Evolutionary conservation across 1,139 yeast genomes (phyloP).

Genomic region (Hansenula sp.): DNA sequence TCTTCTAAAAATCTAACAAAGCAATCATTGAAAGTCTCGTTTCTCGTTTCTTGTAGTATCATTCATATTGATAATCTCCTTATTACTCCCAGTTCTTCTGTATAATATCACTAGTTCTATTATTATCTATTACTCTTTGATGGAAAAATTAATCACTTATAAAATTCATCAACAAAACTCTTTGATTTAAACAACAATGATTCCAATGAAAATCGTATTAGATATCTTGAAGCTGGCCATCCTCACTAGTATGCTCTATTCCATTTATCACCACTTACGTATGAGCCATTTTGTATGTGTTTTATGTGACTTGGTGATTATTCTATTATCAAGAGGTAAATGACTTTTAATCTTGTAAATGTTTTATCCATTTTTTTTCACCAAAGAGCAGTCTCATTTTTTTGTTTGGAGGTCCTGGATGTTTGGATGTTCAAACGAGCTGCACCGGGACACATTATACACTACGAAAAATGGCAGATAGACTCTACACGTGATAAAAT

Average conservation of each 20-base stretch:
- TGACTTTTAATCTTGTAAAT: not conserved
- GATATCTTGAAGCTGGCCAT: too few species aligned
- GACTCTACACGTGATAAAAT: not conserved
- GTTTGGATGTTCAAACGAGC: not conserved
- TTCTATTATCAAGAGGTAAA: not conserved
- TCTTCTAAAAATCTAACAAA: too few species aligned
- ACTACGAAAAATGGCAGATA: too few species aligned
- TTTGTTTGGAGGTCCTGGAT: not conserved
- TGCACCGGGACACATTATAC: too few species aligned
- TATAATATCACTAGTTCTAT: not conserved
- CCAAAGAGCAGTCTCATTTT: not conserved
- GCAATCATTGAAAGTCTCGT: not conserved
- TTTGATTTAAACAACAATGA: too few species aligned
- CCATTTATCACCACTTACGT: slow-evolving; percentile 8
- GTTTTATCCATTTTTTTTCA: slow-evolving; percentile 1
- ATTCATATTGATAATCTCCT: not conserved
- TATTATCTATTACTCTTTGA: too few species aligned
- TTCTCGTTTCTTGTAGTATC: too few species aligned
- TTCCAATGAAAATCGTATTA: too few species aligned
- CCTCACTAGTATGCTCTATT: too few species aligned
- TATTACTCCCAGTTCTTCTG: too few species aligned
- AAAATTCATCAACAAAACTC: too few species aligned
- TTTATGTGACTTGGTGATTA: not conserved
- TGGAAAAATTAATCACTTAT: too few species aligned
- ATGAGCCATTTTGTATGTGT: slow-evolving; percentile 11